These are phyloP conservation scores for Kluyveromyces siamensis DNA, from an alignment of 805 yeast genomes.

Conservation along the genomic window DNA sequence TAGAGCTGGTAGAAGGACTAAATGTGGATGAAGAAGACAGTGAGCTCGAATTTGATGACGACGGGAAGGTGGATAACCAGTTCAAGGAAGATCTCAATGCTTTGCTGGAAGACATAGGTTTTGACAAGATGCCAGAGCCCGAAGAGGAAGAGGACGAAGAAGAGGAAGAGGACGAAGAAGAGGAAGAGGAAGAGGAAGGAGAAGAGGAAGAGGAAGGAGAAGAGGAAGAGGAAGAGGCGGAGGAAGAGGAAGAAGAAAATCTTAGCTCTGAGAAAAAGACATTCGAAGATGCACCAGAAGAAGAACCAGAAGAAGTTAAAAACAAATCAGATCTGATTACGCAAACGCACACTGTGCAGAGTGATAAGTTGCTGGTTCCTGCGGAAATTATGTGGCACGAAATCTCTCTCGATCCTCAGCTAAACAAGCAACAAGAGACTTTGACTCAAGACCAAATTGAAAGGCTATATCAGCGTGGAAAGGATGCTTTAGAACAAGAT, in stretches of 20 bases:
- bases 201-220: constrained; percentile 18
- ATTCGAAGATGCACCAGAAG: constrained; percentile 6
- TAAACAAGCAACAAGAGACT: constrained; percentile 15
- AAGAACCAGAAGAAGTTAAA: constrained; percentile 13
- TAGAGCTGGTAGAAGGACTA: constrained; percentile 50
- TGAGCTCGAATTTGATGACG: constrained; percentile 34
- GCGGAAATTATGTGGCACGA: constrained; percentile 73
- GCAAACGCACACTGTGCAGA: constrained; percentile 35
- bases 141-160: constrained; percentile 27
- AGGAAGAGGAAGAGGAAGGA: constrained; percentile 16
- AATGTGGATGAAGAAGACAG: constrained; percentile 40
- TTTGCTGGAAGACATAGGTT: constrained; percentile 62
- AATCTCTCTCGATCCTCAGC: constrained; percentile 34
- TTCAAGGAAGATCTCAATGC: constrained; percentile 47
- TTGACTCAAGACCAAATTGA: constrained; percentile 47
- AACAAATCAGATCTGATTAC: constrained; percentile 27
- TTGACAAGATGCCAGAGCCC: constrained; percentile 32
- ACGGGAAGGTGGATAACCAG: constrained; percentile 24
- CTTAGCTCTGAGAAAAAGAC: constrained; percentile 7
- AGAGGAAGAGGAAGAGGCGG: constrained; percentile 13
- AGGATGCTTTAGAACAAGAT: constrained; percentile 56
- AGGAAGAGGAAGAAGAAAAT: constrained; percentile 17
- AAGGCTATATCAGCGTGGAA: constrained; percentile 56
- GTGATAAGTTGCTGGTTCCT: constrained; percentile 49
- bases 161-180: constrained; percentile 24